These are phyloP conservation scores for Begonia peltatifolia DNA, from an alignment of 306 rosid genomes.

Conservation along the genomic window DNA sequence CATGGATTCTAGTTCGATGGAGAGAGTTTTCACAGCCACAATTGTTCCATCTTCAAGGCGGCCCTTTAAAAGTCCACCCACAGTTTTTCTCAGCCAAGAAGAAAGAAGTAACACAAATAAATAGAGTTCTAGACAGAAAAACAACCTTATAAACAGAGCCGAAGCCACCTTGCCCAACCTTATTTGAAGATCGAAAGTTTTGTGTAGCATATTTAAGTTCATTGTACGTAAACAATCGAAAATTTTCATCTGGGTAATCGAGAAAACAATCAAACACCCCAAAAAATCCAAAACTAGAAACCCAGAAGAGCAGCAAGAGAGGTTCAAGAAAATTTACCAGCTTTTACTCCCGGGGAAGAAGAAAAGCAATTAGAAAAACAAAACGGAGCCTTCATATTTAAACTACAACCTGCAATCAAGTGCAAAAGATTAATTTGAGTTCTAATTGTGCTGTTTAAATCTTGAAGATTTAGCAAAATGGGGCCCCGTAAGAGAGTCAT, in stretches of 20 bases:
- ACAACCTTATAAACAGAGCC: slow-evolving; percentile 71
- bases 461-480: background rate
- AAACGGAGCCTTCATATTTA: background rate
- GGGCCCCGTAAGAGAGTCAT: background rate
- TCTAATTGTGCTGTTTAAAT: no score
- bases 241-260: slow-evolving; percentile 17
- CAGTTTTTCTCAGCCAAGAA: slow-evolving; percentile 1
- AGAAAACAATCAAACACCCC: background rate
- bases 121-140: background rate
- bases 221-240: slow-evolving; percentile 42
- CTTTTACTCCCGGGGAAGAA: background rate
- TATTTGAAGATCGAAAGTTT: slow-evolving; percentile 31
- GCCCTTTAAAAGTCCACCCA: slow-evolving; percentile 42
- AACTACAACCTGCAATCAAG: background rate
- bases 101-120: background rate
- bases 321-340: background rate
- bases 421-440: no score
- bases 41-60: slow-evolving; percentile 40
- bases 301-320: background rate
- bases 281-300: background rate
- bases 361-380: background rate
- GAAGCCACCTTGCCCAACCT: slow-evolving; percentile 81
- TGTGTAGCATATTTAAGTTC: slow-evolving; percentile 63
- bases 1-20: slow-evolving; percentile 68
- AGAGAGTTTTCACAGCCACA: slow-evolving; percentile 73